These are phyloP conservation scores for Arctium minus DNA, from an alignment of 129 eudicot species.

Conservation along the genomic window DNA sequence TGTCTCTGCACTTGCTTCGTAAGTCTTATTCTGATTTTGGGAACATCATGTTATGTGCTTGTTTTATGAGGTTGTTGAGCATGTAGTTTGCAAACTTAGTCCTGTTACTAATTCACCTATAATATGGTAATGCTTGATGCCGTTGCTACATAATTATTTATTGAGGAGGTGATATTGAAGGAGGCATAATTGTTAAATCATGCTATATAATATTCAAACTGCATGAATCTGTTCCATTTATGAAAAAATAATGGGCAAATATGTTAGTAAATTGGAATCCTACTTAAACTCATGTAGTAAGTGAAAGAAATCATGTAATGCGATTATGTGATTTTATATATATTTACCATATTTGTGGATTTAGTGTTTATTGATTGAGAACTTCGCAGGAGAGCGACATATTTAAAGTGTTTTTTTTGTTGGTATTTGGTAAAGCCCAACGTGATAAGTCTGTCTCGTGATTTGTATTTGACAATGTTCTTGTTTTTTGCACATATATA, in stretches of 20 bases:
- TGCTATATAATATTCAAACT: neutral
- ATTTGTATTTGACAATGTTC: neutral
- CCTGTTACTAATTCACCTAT: neutral
- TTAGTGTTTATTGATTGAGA: neutral
- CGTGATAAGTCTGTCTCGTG: neutral
- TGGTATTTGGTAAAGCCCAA: neutral
- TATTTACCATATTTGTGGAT: neutral
- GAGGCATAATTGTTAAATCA: neutral
- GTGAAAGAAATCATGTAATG: neutral
- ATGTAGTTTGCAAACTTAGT: neutral
- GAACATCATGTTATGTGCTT: neutral
- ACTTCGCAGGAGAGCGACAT: neutral
- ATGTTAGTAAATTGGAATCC: neutral
- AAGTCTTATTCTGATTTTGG: conserved; percentile 15
- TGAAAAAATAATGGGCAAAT: neutral
- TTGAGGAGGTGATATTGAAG: neutral
- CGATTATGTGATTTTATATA: neutral
- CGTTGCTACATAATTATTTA: neutral
- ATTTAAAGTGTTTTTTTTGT: neutral
- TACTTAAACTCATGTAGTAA: neutral
- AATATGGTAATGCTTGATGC: neutral
- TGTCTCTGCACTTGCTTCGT: conserved; percentile 79
- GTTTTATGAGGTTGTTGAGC: neutral
- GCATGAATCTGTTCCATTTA: neutral
- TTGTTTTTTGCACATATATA: neutral